Evolutionary conservation across 164 flowering plant species (phyloP).

Genomic region (Akebia trifoliata): DNA sequence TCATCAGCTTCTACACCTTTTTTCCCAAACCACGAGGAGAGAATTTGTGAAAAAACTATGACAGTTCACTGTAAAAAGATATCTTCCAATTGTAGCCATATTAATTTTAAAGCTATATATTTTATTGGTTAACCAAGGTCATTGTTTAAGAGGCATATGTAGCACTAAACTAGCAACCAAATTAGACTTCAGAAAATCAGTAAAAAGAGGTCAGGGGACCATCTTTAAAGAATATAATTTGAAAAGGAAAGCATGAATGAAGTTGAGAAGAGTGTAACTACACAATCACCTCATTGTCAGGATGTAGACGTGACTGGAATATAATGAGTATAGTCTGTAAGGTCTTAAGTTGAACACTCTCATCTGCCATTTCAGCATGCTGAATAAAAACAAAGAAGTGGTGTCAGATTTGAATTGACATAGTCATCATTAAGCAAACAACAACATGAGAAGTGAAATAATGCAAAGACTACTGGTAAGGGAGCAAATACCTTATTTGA

Average conservation of each 20-base stretch:
- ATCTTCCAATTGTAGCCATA: too few species aligned
- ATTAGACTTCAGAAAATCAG: too few species aligned
- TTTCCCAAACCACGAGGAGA: too few species aligned
- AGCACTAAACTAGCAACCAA: too few species aligned
- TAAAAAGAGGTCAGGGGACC: too few species aligned
- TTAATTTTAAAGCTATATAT: too few species aligned
- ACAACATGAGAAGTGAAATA: neutral
- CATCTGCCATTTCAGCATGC: conserved; percentile 98
- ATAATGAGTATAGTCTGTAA: conserved; percentile 85
- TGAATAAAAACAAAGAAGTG: conserved; percentile 24
- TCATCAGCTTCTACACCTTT: too few species aligned
- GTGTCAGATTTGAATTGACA: conserved; percentile 9
- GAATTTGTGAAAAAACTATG: too few species aligned
- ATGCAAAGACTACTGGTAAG: neutral
- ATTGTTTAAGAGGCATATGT: too few species aligned
- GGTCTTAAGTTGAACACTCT: conserved; percentile 85
- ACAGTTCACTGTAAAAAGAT: too few species aligned
- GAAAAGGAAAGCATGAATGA: neutral
- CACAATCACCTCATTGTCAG: conserved; percentile 75
- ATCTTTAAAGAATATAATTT: neutral
- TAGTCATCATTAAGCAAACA: neutral
- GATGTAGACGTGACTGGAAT: conserved; percentile 85
- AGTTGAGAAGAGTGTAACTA: neutral
- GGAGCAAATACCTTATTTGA: neutral
- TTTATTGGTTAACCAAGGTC: too few species aligned